Percentiles rank a stretch among this genome's conserved stretches.
Conservation (phyloP, 2,329 filamentous ascomycete species). For the Aspergillus awamori region DNA sequence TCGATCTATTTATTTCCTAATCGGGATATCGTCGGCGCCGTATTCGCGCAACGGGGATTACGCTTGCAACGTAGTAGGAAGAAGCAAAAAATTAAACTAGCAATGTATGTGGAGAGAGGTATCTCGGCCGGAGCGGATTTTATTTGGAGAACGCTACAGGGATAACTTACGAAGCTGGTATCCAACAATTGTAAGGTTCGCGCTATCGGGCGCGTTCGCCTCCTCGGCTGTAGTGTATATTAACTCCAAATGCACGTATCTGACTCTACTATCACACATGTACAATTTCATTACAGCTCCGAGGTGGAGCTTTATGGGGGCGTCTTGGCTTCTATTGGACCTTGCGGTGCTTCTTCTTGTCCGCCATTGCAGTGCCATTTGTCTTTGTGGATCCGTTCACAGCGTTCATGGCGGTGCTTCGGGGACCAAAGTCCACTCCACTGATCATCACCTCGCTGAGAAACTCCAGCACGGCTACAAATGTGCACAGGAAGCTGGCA, state of each 20-base stretch:
- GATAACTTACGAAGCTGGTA: background rate
- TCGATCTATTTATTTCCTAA: no score
- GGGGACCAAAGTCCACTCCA: slow-evolving; percentile 65
- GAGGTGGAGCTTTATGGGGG: background rate
- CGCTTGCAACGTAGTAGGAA: background rate
- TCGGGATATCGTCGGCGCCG: no score
- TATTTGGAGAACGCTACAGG: background rate
- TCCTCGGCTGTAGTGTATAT: slow-evolving; percentile 2
- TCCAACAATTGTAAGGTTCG: background rate
- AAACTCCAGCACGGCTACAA: slow-evolving; percentile 84
- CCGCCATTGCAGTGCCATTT: background rate
- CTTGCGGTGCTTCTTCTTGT: background rate
- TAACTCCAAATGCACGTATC: slow-evolving; percentile 6
- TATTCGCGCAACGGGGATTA: background rate
- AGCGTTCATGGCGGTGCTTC: slow-evolving; percentile 19
- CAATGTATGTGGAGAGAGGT: background rate
- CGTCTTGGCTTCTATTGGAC: background rate
- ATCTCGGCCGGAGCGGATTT: background rate
- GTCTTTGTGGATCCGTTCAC: slow-evolving; percentile 19
- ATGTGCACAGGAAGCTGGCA: slow-evolving; percentile 84
- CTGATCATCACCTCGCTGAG: slow-evolving; percentile 81
- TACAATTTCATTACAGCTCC: slow-evolving; percentile 10
- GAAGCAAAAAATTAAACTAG: background rate
- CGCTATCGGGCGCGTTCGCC: background rate
- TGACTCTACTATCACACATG: slow-evolving; percentile 17